These are phyloP conservation scores for Oryza rufipogon DNA, from an alignment of 176 grass and related monocot genomes.

Conservation along the genomic window DNA sequence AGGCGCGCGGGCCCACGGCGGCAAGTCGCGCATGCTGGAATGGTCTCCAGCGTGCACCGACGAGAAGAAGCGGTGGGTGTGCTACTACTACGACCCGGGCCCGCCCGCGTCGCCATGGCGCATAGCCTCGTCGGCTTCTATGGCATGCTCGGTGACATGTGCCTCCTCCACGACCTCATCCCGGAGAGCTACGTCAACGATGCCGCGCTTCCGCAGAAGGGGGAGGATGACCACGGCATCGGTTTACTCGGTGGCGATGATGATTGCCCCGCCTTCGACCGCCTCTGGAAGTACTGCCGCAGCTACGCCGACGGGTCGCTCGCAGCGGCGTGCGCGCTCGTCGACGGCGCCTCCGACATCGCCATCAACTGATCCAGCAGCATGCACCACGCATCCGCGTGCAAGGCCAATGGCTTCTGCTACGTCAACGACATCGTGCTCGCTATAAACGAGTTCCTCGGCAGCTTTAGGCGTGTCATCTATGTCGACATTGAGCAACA, in stretches of 20 bases:
- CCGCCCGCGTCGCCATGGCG: conserved; percentile 64
- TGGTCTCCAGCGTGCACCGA: background rate
- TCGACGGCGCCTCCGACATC: conserved; percentile 47
- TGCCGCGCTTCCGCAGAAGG: background rate
- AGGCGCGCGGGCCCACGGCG: too few species aligned
- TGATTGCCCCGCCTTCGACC: conserved; percentile 48
- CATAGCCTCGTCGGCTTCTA: conserved; percentile 55
- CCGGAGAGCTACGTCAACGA: conserved; percentile 24
- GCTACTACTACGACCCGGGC: conserved; percentile 76
- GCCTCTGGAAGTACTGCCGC: conserved; percentile 62
- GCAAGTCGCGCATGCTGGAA: too few species aligned
- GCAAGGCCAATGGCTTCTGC: conserved; percentile 59
- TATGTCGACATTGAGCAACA: conserved; percentile 94
- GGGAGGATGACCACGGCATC: conserved; percentile 12
- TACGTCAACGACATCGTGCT: conserved; percentile 86
- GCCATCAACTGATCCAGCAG: conserved; percentile 68
- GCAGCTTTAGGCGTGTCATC: conserved; percentile 52
- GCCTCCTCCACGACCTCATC: conserved; percentile 32
- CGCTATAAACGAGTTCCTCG: conserved; percentile 55
- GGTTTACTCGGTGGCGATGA: background rate
- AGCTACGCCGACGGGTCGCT: conserved; percentile 52
- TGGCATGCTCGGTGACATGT: conserved; percentile 48
- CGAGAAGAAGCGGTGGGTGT: conserved; percentile 56
- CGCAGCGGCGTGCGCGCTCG: conserved; percentile 48
- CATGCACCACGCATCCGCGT: conserved; percentile 63